Base-by-base conservation (phyloP, 2,329 filamentous ascomycete genomes). In the Alternaria burnsii region DNA sequence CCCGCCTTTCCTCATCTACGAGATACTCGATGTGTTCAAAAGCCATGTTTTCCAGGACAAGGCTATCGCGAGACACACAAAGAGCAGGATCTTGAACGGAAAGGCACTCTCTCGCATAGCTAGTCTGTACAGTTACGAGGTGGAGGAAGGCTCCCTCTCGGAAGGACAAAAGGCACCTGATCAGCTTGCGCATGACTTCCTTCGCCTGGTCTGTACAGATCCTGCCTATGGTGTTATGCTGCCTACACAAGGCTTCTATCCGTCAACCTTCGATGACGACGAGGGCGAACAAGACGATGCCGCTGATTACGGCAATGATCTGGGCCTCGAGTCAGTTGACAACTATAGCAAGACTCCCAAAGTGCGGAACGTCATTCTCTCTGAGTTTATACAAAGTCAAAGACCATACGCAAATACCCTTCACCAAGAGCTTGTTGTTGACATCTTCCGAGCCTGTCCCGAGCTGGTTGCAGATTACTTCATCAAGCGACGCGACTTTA, bases 401-500 rank as follows among this genome's bases (percentile, higher is more conserved):
- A 89, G 92, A 7, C 94, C 95, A 7, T 94, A 96, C 84, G 89
- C 91, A 30, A 93, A 89, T 78, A 84, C 87, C 34, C 87, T 90
- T 62, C 94, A 99, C 73, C 91, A 89, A 68, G 90, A 97, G 69
- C 85, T 99, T 10, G 80, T 97, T 2, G 82, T 94, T 5, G 85
- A 89, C 4, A 93, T 97, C 34, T 97, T 99, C 74, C 85, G 84
- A 63, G 87, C 87, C 8, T 92, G 91, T 0, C 94, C 96, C 0
- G 95, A 98, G 78, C 84, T 98, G 3, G 87, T 97, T 1, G 91
- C 93, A 43, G 89, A 93, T 71, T 99, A 96, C 76, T 98, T 97
- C 73, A 84, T 88, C 43, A 89, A 87, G 74, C 94, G 93, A 73
- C 87, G 89, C 24, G 75, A 73, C 55, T 95, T 98, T 71, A 88